Conservation (phyloP, 2,329 filamentous ascomycete genomes). For the Exophiala sp. region DNA sequence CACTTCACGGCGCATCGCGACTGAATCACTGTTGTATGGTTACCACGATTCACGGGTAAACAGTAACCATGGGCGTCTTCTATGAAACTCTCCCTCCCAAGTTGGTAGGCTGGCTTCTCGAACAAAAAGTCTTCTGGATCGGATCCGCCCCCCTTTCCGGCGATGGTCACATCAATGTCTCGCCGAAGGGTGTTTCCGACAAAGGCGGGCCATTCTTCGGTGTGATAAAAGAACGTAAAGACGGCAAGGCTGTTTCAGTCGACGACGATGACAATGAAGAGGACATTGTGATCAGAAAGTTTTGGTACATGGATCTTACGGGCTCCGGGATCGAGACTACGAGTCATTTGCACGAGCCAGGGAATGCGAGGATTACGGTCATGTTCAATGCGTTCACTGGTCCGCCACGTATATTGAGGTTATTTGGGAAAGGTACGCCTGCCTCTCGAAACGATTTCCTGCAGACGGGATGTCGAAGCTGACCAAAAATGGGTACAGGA, state of each 20-base stretch:
- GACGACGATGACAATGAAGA: constrained; percentile 1
- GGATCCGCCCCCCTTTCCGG: constrained; percentile 67
- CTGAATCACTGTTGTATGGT: neutral
- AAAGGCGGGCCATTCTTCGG: constrained; percentile 59
- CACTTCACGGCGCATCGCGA: neutral
- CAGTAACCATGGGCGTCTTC: constrained; percentile 55
- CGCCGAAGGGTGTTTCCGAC: constrained; percentile 68
- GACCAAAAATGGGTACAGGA: constrained; percentile 52
- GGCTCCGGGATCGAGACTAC: constrained; percentile 76
- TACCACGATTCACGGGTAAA: too few species aligned
- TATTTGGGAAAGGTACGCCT: constrained; percentile 27
- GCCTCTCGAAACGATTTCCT: too few species aligned
- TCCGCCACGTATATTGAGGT: constrained; percentile 58
- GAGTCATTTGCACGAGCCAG: constrained; percentile 63
- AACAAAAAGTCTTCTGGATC: constrained; percentile 72
- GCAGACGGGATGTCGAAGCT: neutral
- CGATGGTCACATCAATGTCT: constrained; percentile 66
- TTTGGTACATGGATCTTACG: constrained; percentile 41
- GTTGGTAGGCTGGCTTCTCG: constrained; percentile 61
- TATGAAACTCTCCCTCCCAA: constrained; percentile 54
- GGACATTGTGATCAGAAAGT: constrained; percentile 19
- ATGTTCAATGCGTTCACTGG: constrained; percentile 67
- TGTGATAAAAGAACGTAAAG: constrained; percentile 17
- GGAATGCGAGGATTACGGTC: constrained; percentile 68
- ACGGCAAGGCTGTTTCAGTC: neutral